Base-by-base conservation (phyloP, 2,329 filamentous ascomycete species). In the Aspergillus amoenus region DNA sequence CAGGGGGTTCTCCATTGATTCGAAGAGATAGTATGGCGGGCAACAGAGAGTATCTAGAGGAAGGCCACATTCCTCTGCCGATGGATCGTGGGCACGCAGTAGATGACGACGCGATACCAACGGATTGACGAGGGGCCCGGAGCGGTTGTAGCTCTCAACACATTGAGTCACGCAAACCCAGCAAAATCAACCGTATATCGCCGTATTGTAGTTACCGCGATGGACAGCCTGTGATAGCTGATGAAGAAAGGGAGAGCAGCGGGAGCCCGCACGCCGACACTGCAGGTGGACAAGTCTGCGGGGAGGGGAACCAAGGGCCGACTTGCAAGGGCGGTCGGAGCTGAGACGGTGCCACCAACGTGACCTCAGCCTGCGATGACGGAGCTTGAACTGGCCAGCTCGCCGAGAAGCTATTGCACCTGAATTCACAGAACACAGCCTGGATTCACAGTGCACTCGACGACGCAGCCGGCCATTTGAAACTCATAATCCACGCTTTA, bases 1-100 rank as follows among this genome's bases (percentile, higher is more conserved):
- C 65, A 70, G 64, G 63, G 59, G 61, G 58, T 64, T 71, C 68
- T 70, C 74, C 74, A 77, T 77, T 72, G 74, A 76, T 70, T 65
- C 66, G 63, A 60, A 57, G 62, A 40, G 63, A 61, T 66, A 57
- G 57, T 68, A 66, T 55, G 67, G 58, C 63, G 63, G 64, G 55
- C 63, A 63, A 69, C 63, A 64, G 59, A 65, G 56, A 55, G 45
- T 61, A 61, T 61, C 56, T 60, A 67, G 63, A 70, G 66, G 61
- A 68, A 54, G 67, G 64, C 70, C 66, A 68, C 73, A 76, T 76
- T 75, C 74, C 74, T 71, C 64, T 61, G 57, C 62, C 61, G 58
- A 59, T 17, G 45, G 34, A 37, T 18, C 34, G 27, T 18, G 49
- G 61, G 58, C 56, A 54, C 34, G 43, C 18, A 48, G 34, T 51